Percentiles rank a stretch among this genome's conserved stretches.
phyloP scores from a whole-genome alignment of 441 rosid species.

The Adansonia rubrostipa region DNA sequence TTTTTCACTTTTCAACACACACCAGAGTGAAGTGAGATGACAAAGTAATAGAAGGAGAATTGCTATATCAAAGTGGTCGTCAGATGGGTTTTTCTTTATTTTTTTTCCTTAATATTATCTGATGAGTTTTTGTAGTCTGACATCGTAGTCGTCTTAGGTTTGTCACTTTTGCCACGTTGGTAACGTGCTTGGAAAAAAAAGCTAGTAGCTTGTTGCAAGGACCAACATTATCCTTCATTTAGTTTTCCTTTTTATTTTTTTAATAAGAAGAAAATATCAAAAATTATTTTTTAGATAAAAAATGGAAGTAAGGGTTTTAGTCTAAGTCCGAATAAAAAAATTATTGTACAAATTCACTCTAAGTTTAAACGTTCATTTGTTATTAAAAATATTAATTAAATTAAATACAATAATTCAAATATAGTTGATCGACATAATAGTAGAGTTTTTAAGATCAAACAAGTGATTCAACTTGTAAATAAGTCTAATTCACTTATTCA shows the following conservation, averaged over 20 bases:
- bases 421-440: no score
- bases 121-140: not conserved
- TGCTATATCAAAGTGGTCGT: not conserved
- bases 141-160: not conserved
- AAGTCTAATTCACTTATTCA: no score
- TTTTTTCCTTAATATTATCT: not conserved
- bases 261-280: no score
- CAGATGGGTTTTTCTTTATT: not conserved
- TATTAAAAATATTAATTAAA: no score
- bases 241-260: not conserved
- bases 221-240: not conserved
- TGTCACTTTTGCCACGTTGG: slow-evolving; percentile 11
- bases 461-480: no score
- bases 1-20: not conserved
- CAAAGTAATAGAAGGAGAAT: not conserved
- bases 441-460: no score
- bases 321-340: no score
- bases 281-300: no score
- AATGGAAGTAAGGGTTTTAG: no score
- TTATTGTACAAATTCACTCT: no score
- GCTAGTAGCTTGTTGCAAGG: not conserved
- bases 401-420: no score
- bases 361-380: no score
- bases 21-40: not conserved
- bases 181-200: not conserved